Conservation (phyloP, 1,284 basidiomycete genomes). For the Phellinidium pouzarii region DNA sequence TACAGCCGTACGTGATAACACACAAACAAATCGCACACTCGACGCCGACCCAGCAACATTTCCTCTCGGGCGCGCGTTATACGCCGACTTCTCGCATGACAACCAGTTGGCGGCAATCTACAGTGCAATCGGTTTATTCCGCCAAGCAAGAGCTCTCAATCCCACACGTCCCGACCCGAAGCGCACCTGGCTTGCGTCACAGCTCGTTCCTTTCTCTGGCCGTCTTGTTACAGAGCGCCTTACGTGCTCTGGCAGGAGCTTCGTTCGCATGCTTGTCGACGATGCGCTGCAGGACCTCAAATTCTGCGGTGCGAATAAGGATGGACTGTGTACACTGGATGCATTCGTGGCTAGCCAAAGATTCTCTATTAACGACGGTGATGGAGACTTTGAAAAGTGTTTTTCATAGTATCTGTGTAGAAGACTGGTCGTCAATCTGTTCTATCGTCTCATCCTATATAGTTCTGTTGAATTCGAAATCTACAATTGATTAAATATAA, state of each 20-base stretch:
- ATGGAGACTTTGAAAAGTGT: slow-evolving; percentile 62
- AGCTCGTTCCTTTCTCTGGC: slow-evolving; percentile 58
- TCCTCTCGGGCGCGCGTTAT: slow-evolving; percentile 60
- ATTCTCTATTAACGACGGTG: slow-evolving; percentile 58
- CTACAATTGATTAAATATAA: too few species aligned
- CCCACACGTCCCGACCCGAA: slow-evolving; percentile 33
- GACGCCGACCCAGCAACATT: slow-evolving; percentile 61
- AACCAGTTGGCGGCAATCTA: slow-evolving; percentile 75
- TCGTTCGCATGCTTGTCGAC: slow-evolving; percentile 59
- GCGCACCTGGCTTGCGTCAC: slow-evolving; percentile 50
- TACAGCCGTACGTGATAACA: slow-evolving; percentile 54
- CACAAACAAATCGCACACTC: slow-evolving; percentile 77
- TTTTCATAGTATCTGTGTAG: too few species aligned
- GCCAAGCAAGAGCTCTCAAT: slow-evolving; percentile 31
- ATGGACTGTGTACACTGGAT: slow-evolving; percentile 58
- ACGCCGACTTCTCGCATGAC: slow-evolving; percentile 79
- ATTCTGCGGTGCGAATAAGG: slow-evolving; percentile 47
- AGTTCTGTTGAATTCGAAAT: too few species aligned
- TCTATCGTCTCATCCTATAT: too few species aligned
- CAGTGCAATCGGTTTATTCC: slow-evolving; percentile 67
- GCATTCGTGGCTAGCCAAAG: slow-evolving; percentile 66
- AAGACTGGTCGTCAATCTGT: too few species aligned
- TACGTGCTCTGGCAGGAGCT: slow-evolving; percentile 36
- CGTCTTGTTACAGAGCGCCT: slow-evolving; percentile 61
- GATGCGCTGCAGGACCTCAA: slow-evolving; percentile 57